Conservation (phyloP, 352 stramenopile species). For the Globisporangium barbulae region DNA sequence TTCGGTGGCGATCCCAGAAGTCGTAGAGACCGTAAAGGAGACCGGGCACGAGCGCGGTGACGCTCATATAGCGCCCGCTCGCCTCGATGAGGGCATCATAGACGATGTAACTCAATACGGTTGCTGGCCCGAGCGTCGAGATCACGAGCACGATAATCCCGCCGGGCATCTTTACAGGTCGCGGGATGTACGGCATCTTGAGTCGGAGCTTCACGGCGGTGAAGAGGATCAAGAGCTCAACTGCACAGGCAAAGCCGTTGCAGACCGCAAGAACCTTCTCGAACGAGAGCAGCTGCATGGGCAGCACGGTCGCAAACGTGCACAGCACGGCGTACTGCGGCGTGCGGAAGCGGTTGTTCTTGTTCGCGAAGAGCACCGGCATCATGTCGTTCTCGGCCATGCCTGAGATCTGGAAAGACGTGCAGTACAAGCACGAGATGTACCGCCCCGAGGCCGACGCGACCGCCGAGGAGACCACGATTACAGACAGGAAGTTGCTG, state of each 20-base stretch:
- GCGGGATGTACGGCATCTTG: conserved; percentile 33
- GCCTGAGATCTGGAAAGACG: conserved; percentile 70
- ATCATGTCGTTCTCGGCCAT: conserved; percentile 69
- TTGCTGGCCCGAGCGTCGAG: conserved; percentile 6
- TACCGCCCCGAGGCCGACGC: conserved; percentile 68
- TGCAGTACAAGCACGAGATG: conserved; percentile 75
- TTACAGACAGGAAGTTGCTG: neutral
- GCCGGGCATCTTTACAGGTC: conserved; percentile 24
- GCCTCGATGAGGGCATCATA: conserved; percentile 2
- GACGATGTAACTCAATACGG: conserved; percentile 9
- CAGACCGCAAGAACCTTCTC: conserved; percentile 49
- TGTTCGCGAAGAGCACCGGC: conserved; percentile 62
- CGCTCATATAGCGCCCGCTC: neutral
- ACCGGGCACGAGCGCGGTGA: neutral
- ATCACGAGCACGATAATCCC: conserved; percentile 13
- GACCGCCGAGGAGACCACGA: neutral
- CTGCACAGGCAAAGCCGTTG: conserved; percentile 73
- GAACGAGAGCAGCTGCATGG: conserved; percentile 21
- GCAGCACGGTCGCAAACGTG: conserved; percentile 9
- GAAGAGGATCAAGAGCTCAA: conserved; percentile 71
- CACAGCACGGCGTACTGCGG: conserved; percentile 16
- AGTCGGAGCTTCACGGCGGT: conserved; percentile 79
- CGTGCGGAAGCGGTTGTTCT: conserved; percentile 14
- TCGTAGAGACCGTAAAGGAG: conserved; percentile 5
- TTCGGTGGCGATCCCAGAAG: neutral